Conservation (phyloP, 1,284 basidiomycete species). For the Pascua sp. region DNA sequence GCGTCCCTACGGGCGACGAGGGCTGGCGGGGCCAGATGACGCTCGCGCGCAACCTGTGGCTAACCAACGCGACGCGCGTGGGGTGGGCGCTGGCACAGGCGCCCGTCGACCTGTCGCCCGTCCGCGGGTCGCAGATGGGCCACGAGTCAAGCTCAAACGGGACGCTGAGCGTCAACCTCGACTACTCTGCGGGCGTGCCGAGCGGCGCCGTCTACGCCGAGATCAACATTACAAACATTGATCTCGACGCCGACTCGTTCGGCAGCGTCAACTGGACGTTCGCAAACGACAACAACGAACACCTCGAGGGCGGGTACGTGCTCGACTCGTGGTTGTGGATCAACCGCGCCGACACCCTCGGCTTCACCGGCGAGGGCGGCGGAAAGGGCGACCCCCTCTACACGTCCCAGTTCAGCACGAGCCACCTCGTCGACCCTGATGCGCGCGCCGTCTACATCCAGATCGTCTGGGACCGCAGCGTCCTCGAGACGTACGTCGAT, state of each 20-base stretch:
- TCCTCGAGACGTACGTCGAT: constrained; percentile 44
- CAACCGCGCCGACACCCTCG: constrained; percentile 24
- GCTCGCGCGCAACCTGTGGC: constrained; percentile 35
- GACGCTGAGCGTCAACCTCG: neutral
- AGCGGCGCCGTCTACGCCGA: neutral
- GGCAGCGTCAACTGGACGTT: constrained; percentile 30
- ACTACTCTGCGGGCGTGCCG: neutral
- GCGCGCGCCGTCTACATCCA: constrained; percentile 12
- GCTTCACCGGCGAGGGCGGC: constrained; percentile 6
- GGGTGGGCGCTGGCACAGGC: constrained; percentile 42
- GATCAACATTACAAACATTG: constrained; percentile 5
- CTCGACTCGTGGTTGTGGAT: constrained; percentile 34
- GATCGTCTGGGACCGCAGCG: constrained; percentile 36
- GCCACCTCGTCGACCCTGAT: constrained; percentile 8
- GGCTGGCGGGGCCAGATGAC: constrained; percentile 48
- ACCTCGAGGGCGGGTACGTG: constrained; percentile 32
- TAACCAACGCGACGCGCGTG: constrained; percentile 30
- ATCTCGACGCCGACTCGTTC: constrained; percentile 2
- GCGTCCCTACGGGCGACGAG: constrained; percentile 42
- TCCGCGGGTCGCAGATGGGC: constrained; percentile 12
- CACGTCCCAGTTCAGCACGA: constrained; percentile 42
- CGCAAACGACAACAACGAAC: constrained; percentile 19
- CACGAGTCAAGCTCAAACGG: constrained; percentile 5
- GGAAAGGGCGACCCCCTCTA: constrained; percentile 31
- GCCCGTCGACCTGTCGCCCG: constrained; percentile 34